Evolutionary conservation across 148 eudicot genomes (phyloP).

Genomic region (Rheum nobile): DNA sequence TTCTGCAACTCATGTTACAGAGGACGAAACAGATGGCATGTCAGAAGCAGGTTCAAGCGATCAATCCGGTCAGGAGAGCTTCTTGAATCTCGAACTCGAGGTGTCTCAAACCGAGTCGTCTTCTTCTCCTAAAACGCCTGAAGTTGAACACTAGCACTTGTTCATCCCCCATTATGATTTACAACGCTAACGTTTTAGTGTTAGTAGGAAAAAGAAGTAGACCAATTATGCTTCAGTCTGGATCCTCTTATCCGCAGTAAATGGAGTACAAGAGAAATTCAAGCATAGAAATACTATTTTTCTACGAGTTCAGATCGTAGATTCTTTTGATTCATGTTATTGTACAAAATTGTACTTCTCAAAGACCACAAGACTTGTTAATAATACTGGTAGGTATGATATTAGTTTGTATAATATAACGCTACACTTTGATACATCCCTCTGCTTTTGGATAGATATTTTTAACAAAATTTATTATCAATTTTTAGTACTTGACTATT

Average conservation of each 20-base stretch:
- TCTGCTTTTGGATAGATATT: not conserved
- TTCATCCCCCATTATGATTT: not conserved
- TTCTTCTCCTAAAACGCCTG: conserved; percentile 14
- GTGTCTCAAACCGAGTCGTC: conserved; percentile 26
- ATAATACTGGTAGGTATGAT: not conserved
- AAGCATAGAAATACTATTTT: not conserved
- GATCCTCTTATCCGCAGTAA: too few species aligned
- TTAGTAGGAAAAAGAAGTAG: not conserved
- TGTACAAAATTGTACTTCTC: not conserved
- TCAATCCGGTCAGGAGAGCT: conserved; percentile 37
- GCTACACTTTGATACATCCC: not conserved
- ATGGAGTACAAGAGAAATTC: not conserved
- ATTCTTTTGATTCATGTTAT: not conserved
- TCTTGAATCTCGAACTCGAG: conserved; percentile 34
- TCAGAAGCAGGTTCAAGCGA: conserved; percentile 36
- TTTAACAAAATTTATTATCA: not conserved
- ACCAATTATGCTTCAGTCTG: not conserved
- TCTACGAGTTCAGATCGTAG: not conserved
- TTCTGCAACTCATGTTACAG: conserved; percentile 21
- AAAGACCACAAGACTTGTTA: not conserved
- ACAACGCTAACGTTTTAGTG: not conserved
- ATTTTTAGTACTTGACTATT: too few species aligned
- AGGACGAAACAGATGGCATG: conserved; percentile 50
- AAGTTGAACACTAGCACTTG: not conserved
- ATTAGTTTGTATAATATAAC: not conserved